A percentile compares a stretch with the other conserved stretches of the same genome.
phyloP scores from a whole-genome alignment of 2,329 filamentous ascomycete genomes.

The Ophiostoma sp. region DNA sequence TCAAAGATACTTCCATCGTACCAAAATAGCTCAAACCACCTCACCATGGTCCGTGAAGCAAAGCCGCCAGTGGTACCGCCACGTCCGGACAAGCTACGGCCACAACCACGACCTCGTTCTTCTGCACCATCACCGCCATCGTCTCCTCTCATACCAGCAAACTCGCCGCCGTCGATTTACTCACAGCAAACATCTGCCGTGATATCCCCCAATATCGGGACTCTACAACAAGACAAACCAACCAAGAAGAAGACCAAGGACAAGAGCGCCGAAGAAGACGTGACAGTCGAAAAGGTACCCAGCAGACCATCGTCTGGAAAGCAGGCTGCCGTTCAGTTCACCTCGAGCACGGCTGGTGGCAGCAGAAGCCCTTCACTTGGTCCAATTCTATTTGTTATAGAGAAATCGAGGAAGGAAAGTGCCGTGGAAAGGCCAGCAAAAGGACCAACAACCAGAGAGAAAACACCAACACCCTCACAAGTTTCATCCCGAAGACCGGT shows the following conservation, averaged over 20 bases:
- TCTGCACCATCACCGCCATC: not conserved
- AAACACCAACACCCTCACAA: not conserved
- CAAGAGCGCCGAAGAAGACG: slow-evolving; percentile 26
- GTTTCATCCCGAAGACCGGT: not conserved
- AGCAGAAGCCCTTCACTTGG: not conserved
- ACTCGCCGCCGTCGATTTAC: slow-evolving; percentile 5
- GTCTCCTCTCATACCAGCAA: not conserved
- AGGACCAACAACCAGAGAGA: not conserved
- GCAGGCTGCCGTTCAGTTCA: not conserved
- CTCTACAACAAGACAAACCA: not conserved
- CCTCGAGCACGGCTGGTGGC: not conserved
- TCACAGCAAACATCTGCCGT: not conserved
- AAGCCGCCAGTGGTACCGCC: slow-evolving; percentile 11
- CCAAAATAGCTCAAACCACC: no score
- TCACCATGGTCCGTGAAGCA: slow-evolving; percentile 19
- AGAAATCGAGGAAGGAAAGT: not conserved
- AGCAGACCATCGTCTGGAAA: not conserved
- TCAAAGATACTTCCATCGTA: no score
- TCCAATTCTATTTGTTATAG: not conserved
- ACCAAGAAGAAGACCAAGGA: slow-evolving; percentile 26
- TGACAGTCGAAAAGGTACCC: not conserved
- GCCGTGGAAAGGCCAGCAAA: not conserved
- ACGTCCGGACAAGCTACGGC: not conserved
- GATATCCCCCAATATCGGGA: not conserved
- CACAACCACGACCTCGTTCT: slow-evolving; percentile 5